Percentiles rank a stretch among this genome's conserved stretches.
These are phyloP conservation scores for Eucalyptus marginata DNA, from an alignment of 345 rosid species.

Conservation along the genomic window DNA sequence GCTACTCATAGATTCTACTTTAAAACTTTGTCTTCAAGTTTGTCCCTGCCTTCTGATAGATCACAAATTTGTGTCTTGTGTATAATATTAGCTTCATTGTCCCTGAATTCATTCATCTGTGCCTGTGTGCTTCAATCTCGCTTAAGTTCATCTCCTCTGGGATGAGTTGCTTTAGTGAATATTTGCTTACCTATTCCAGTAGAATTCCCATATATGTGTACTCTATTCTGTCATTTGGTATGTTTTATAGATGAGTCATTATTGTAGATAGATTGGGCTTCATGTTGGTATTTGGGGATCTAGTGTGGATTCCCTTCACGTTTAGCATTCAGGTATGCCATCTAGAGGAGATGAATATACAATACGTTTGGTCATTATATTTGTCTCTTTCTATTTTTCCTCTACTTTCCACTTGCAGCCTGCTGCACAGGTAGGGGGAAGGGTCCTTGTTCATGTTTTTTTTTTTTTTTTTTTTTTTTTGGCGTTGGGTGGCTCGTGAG, in stretches of 20 bases:
- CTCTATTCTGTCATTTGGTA: not conserved
- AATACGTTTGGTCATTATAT: accelerated
- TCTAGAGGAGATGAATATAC: not conserved
- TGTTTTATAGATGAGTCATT: slow-evolving; percentile 63
- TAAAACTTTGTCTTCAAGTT: not conserved
- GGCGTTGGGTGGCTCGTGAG: not conserved
- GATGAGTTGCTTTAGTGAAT: not conserved
- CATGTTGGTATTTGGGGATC: slow-evolving; percentile 96
- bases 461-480: not conserved
- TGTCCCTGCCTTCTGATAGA: not conserved
- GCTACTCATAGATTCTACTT: not conserved
- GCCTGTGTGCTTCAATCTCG: not conserved
- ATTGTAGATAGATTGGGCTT: slow-evolving; percentile 92
- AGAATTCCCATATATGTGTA: not conserved
- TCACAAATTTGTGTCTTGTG: not conserved
- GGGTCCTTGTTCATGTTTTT: not conserved
- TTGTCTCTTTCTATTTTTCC: not conserved
- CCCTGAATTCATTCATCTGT: not conserved
- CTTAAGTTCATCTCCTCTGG: not conserved
- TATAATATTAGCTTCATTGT: not conserved
- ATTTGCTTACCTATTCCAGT: not conserved
- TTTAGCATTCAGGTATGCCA: slow-evolving; percentile 75
- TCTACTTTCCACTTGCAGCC: not conserved
- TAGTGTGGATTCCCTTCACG: slow-evolving; percentile 91
- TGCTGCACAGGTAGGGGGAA: not conserved